Conservation (phyloP, 148 eudicot genomes). For the Suaeda aralocaspica region DNA sequence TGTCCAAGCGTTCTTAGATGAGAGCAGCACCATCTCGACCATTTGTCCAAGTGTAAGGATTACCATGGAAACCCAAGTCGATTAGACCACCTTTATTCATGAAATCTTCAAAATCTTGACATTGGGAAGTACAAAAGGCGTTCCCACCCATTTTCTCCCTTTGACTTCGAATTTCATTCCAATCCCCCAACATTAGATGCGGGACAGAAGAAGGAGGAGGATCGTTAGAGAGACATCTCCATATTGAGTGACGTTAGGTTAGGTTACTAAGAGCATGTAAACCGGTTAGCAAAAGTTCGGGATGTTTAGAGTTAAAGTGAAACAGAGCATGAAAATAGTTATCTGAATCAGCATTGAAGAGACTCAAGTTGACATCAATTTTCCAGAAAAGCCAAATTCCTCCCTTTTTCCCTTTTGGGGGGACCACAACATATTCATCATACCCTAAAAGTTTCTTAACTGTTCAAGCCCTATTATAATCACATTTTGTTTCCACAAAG, state of each 20-base stretch:
- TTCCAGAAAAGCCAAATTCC: conserved; percentile 6
- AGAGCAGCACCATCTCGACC: neutral
- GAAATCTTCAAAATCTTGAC: neutral
- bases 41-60: neutral
- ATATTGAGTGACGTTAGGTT: neutral
- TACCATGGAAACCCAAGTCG: neutral
- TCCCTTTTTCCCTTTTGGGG: too few species aligned
- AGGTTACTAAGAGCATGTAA: neutral
- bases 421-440: too few species aligned
- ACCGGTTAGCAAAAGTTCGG: neutral
- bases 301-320: neutral
- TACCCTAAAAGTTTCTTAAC: too few species aligned
- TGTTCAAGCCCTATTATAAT: too few species aligned
- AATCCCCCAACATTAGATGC: neutral
- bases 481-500: too few species aligned
- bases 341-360: too few species aligned
- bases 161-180: neutral
- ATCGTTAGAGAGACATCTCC: neutral
- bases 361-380: neutral
- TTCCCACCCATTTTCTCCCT: neutral
- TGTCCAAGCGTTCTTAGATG: neutral
- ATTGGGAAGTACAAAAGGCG: neutral
- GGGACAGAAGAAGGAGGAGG: neutral
- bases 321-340: neutral
- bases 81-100: neutral